Evolutionary conservation across 2,329 filamentous ascomycete genomes (phyloP).

Genomic region (Fusarium equiseti): DNA sequence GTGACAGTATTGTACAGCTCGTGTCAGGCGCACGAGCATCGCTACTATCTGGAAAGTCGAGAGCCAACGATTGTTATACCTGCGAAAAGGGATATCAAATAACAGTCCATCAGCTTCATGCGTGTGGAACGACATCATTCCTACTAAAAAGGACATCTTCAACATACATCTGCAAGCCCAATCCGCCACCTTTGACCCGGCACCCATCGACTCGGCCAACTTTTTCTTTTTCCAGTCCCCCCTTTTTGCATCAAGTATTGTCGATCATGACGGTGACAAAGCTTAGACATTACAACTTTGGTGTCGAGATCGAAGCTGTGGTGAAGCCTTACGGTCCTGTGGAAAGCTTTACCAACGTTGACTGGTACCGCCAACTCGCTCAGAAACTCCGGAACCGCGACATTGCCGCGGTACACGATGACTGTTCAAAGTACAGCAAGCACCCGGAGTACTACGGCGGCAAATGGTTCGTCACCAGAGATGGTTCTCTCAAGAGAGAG

Average conservation of each 20-base stretch:
- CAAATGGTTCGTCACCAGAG: constrained; percentile 58
- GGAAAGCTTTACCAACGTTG: constrained; percentile 54
- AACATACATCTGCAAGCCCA: constrained; percentile 25
- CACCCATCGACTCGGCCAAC: constrained; percentile 1
- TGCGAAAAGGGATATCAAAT: constrained; percentile 8
- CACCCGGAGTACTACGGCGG: constrained; percentile 58
- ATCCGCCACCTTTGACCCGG: constrained; percentile 17
- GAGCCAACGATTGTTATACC: constrained; percentile 20
- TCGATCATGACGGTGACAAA: constrained; percentile 37
- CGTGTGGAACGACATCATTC: constrained; percentile 2
- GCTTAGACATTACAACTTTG: constrained; percentile 56
- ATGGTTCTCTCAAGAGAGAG: constrained; percentile 55
- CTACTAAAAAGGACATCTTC: constrained; percentile 8
- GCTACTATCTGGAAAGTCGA: constrained; percentile 10
- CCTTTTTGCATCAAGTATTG: constrained; percentile 4
- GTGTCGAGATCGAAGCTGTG: constrained; percentile 56
- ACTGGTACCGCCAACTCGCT: constrained; percentile 57
- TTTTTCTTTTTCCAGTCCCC: constrained; percentile 22
- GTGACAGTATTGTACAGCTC: constrained; percentile 25
- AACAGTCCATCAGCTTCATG: constrained; percentile 19
- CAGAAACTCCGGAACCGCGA: constrained; percentile 55
- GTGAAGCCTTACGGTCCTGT: constrained; percentile 54
- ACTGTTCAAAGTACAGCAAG: constrained; percentile 55
- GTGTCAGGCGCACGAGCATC: constrained; percentile 20
- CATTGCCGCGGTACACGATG: constrained; percentile 54